phyloP scores from a whole-genome alignment of 768 basidiomycete genomes.

The Trametes gibbosa region DNA sequence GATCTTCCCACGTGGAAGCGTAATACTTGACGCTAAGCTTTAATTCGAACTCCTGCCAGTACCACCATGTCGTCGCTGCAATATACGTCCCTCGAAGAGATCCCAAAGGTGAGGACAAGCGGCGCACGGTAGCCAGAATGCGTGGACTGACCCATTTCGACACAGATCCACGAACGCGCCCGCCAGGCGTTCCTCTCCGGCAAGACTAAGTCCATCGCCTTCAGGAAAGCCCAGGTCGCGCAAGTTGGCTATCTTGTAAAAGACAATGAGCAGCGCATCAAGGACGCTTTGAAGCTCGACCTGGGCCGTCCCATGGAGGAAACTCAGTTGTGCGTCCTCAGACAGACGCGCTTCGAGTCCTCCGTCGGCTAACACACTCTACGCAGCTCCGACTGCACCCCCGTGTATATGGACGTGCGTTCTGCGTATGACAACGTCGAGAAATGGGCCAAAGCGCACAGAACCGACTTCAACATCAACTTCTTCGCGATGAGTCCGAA shows the following conservation, averaged over 20 bases:
- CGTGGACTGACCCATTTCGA: not conserved
- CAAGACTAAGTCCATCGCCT: slow-evolving; percentile 62
- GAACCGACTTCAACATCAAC: slow-evolving; percentile 51
- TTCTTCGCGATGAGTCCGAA: slow-evolving; percentile 60
- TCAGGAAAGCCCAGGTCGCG: slow-evolving; percentile 73
- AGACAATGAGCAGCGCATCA: slow-evolving; percentile 65
- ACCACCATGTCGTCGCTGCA: not conserved
- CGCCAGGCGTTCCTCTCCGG: slow-evolving; percentile 59
- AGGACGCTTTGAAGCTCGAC: slow-evolving; percentile 56
- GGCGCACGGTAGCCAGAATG: not conserved
- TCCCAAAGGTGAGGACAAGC: not conserved
- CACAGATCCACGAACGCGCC: slow-evolving; percentile 55
- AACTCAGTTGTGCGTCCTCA: slow-evolving; percentile 42
- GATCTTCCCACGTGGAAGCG: too few relatives aligned
- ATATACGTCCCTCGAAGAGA: not conserved
- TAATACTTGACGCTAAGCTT: not conserved
- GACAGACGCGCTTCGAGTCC: not conserved
- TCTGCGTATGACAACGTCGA: slow-evolving; percentile 60
- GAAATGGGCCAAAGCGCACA: slow-evolving; percentile 71
- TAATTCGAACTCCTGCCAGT: not conserved
- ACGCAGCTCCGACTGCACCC: slow-evolving; percentile 58
- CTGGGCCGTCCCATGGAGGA: slow-evolving; percentile 64
- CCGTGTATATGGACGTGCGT: slow-evolving; percentile 51
- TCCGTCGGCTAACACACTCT: not conserved
- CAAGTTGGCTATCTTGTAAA: slow-evolving; percentile 70